Base-by-base conservation (phyloP, 2,329 filamentous ascomycete species). In the Coniochaeta hoffmannii region DNA sequence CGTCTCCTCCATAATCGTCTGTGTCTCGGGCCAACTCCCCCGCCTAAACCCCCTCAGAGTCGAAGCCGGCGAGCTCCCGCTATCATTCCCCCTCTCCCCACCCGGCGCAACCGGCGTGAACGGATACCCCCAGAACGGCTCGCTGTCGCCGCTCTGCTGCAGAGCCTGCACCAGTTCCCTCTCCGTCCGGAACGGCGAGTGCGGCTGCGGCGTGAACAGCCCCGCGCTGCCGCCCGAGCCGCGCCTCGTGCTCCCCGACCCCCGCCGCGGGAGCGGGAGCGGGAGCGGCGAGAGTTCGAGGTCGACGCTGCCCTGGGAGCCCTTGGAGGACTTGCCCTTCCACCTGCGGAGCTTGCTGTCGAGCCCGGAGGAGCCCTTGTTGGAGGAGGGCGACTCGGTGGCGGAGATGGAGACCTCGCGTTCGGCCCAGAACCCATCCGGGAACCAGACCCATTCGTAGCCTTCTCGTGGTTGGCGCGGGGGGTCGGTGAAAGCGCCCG, bases 381-480 rank as follows among this genome's bases (percentile, higher is more conserved):
- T n/a, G n/a, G n/a, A n/a, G n/a, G 22, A 57, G 55, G n/a, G 57
- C 55, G 26, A 62, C 55, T 50, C 4, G 49, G 22, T 11, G 30
- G 38, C 7, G 36, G 6, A 4, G 36, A 19, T 11, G 55, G 56
- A 38, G 68, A 59, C 19, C 58, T 76, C 70, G n/a, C 81, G 73
- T 66, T 84, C 81, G n/a, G 81, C 81, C 81, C 80, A 84, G 64
- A 82, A 85, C 6, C 81, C 81, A 53, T 76, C 77, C 1, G 81
- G 81, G 63, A 81, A 83, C 81, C 81, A 84, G 24, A 84, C 81
- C 81, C 80, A 85, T 69, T 85, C 81, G 62, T 68, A 73, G 38
- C 81, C 80, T 46, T 77, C 73, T 51, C 68, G 76, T 54, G 81
- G 69, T n/a, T 77, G 74, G 2, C 81, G 76, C 24, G 81, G 81